Conservation (phyloP, 371 early-diverging fungal genomes). For the Actinomucor elegans region DNA sequence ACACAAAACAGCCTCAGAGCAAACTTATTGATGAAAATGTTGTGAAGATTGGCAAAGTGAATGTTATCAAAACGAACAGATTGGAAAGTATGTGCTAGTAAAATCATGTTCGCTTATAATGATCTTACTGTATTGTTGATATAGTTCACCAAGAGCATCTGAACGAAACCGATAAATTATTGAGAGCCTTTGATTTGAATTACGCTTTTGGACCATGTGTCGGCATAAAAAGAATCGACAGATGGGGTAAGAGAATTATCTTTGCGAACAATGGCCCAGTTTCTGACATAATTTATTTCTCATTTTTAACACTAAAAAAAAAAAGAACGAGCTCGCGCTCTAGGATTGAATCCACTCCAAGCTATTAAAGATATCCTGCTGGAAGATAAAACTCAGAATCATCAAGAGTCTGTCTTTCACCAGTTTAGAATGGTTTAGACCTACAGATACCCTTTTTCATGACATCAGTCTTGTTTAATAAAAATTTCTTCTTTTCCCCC, state of each 20-base stretch:
- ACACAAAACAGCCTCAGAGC: neutral
- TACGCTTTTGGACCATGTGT: slow-evolving; percentile 20
- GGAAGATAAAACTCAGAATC: neutral
- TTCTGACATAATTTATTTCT: neutral
- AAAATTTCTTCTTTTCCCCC: no score
- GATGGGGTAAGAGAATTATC: slow-evolving; percentile 7
- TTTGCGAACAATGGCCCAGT: no score
- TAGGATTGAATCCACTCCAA: slow-evolving; percentile 5
- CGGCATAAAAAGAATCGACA: slow-evolving; percentile 13
- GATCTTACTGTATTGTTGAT: neutral
- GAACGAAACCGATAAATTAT: slow-evolving; percentile 5
- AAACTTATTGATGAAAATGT: neutral
- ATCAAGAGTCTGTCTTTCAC: slow-evolving; percentile 8
- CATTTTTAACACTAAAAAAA: neutral
- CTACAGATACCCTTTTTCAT: neutral
- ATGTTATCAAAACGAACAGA: neutral
- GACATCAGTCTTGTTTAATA: slow-evolving; percentile 2
- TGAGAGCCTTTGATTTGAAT: slow-evolving; percentile 14
- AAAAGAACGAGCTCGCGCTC: slow-evolving; percentile 6
- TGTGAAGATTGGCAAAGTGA: slow-evolving; percentile 1
- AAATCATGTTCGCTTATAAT: neutral
- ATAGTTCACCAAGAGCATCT: slow-evolving; percentile 11
- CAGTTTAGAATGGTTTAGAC: slow-evolving; percentile 4
- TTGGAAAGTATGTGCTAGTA: neutral
- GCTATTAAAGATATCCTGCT: neutral